Base-by-base conservation (phyloP, 1,284 basidiomycete species). In the Heterobasidion annosum region DNA sequence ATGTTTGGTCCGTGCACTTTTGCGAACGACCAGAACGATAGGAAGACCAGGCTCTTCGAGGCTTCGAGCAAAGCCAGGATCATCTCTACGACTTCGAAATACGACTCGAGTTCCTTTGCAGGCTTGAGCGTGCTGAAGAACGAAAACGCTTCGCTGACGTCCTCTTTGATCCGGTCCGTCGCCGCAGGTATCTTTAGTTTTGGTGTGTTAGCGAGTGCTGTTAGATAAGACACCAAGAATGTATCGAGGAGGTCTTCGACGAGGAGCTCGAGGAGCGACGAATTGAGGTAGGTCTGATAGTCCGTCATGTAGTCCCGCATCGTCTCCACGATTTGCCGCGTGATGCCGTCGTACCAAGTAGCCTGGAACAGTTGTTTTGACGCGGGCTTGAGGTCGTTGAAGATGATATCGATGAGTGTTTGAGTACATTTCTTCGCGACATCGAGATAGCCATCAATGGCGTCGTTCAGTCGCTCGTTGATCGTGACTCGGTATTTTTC, bases 401-500 rank as follows among this genome's bases (percentile, higher is more conserved):
- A 95, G 61, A 99, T 88, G 65, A 97, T 85, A 63, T 92, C 90
- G 63, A 99, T 95, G 52, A 99, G 79, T 1, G 91, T 88, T 63
- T 96, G 91, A 13, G 91, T 94, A 74, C 94, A 98, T 67, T 91
- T 91, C 74, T 98, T 98, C 55, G 94, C 94, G 18, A 99, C 93
- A 70, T 99, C 97, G 61, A 99, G 80, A 72, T 96, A 98, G 1
- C 97, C 97, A 65, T 99, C 96, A 64, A 99, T 97, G 15, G 95
- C 94, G 61, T 95, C 89, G 74, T 98, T 98, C 55, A 98, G 75
- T 51, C 85, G 81, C 63, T 95, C 92, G 59, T 82, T 83, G 64
- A 99, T 97, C 9, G 81, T 77, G 2, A 75, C 77, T 54, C 88
- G 81, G 71, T 99, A 98, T 73, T 98, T 98, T 63, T 91, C 87